These are phyloP conservation scores for Fusarium keratoplasticum DNA, from an alignment of 2,329 filamentous ascomycete genomes.

Conservation along the genomic window DNA sequence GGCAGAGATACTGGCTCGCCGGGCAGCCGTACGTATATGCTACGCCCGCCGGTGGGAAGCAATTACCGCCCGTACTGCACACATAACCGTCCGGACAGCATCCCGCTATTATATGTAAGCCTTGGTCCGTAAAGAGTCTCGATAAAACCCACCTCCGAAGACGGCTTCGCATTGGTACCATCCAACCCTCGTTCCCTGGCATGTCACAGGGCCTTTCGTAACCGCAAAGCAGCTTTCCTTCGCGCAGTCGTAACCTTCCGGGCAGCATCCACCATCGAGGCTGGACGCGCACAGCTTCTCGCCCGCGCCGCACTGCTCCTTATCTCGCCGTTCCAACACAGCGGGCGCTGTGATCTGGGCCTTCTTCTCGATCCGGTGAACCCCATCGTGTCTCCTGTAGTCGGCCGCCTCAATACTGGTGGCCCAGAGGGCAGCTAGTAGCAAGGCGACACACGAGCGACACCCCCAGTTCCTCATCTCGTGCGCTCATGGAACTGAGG, in stretches of 20 bases:
- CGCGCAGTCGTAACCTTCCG: slow-evolving; percentile 60
- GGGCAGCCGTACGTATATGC: slow-evolving; percentile 57
- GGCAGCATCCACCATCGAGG: slow-evolving; percentile 61
- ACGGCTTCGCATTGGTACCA: slow-evolving; percentile 56
- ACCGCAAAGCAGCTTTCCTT: slow-evolving; percentile 60
- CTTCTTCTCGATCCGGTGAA: slow-evolving; percentile 48
- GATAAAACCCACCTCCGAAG: slow-evolving; percentile 48
- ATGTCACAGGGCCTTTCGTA: slow-evolving; percentile 55
- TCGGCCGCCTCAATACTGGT: slow-evolving; percentile 40
- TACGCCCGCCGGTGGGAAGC: slow-evolving; percentile 57
- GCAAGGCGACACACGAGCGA: slow-evolving; percentile 30
- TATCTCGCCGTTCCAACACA: slow-evolving; percentile 30
- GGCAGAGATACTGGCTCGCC: slow-evolving; percentile 59
- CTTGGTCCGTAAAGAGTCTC: background rate
- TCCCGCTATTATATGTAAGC: slow-evolving; percentile 49
- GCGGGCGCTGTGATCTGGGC: slow-evolving; percentile 38
- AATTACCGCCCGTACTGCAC: slow-evolving; percentile 55
- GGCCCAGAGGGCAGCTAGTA: slow-evolving; percentile 37
- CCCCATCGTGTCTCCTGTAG: slow-evolving; percentile 45
- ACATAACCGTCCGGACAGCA: slow-evolving; percentile 60
- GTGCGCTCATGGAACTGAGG: slow-evolving; percentile 32
- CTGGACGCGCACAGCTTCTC: slow-evolving; percentile 52
- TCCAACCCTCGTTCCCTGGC: slow-evolving; percentile 47
- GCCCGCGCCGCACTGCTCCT: slow-evolving; percentile 42
- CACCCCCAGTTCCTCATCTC: slow-evolving; percentile 40